Percentiles rank a stretch among this genome's conserved stretches.
These are phyloP conservation scores for Gossypium stocksii DNA, from an alignment of 345 rosid genomes.

Conservation along the genomic window DNA sequence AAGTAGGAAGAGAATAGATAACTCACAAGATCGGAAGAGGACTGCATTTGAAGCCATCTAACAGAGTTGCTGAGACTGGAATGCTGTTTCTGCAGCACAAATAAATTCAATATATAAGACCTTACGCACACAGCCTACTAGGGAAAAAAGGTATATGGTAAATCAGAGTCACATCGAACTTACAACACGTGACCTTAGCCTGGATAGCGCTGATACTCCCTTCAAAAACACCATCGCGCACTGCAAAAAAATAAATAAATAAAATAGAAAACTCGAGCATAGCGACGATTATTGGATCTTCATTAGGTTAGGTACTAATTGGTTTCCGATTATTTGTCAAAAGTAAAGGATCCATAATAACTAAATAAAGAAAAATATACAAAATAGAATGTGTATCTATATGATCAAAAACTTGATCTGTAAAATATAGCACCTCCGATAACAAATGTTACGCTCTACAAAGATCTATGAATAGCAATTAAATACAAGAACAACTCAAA, in stretches of 20 bases:
- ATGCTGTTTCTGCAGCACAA: conserved; percentile 47
- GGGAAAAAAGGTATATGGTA: not conserved
- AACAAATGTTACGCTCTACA: not conserved
- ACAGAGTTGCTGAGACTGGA: conserved; percentile 56
- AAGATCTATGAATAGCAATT: conserved; percentile 8
- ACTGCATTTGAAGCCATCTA: conserved; percentile 89
- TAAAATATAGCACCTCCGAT: not conserved
- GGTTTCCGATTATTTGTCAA: not conserved
- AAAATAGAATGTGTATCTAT: not conserved
- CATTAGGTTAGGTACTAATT: not conserved
- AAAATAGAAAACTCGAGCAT: not conserved
- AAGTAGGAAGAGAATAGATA: not conserved
- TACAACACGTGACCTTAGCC: conserved; percentile 66
- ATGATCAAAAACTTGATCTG: not conserved
- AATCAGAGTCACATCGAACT: conserved; percentile 14
- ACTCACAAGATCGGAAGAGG: conserved; percentile 60
- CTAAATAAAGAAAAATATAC: not conserved
- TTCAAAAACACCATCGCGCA: conserved; percentile 64
- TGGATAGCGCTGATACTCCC: conserved; percentile 52
- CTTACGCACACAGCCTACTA: not conserved
- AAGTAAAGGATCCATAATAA: not conserved
- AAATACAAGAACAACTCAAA: not conserved
- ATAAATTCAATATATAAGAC: not conserved
- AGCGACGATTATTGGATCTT: not conserved
- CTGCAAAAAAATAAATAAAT: conserved; percentile 2